Percentiles rank a stretch among this genome's conserved stretches.
Conservation (phyloP, 2,329 filamentous ascomycete genomes). For the Alternaria arbusti region DNA sequence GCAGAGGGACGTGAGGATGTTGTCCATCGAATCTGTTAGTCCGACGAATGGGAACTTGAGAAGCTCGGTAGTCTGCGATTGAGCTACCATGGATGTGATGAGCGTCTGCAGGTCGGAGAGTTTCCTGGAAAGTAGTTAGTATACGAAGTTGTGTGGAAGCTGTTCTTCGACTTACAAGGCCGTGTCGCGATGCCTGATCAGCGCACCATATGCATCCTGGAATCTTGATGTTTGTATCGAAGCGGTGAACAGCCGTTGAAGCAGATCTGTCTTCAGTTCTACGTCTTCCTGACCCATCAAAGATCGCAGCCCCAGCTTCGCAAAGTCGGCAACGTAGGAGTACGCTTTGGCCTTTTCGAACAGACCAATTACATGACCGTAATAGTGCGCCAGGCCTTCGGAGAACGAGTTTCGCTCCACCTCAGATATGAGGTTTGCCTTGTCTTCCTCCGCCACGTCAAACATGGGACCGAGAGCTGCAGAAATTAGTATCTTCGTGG, state of each 20-base stretch:
- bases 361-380: slow-evolving; percentile 81
- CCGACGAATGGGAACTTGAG: slow-evolving; percentile 79
- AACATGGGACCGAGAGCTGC: slow-evolving; percentile 43
- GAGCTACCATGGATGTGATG: slow-evolving; percentile 49
- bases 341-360: slow-evolving; percentile 80
- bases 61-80: slow-evolving; percentile 53
- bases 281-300: slow-evolving; percentile 36
- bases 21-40: slow-evolving; percentile 79
- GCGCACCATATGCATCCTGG: slow-evolving; percentile 79
- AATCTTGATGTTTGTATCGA: slow-evolving; percentile 81
- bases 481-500: slow-evolving; percentile 20
- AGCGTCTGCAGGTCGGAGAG: slow-evolving; percentile 74
- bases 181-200: slow-evolving; percentile 74
- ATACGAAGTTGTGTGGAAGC: background rate
- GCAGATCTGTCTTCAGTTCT: slow-evolving; percentile 59
- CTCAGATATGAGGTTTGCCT: slow-evolving; percentile 69
- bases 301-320: slow-evolving; percentile 67
- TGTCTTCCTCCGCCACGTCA: slow-evolving; percentile 49
- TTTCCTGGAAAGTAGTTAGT: slow-evolving; percentile 54
- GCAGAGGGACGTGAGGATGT: slow-evolving; percentile 75
- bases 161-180: slow-evolving; percentile 58
- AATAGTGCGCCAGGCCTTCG: slow-evolving; percentile 81
- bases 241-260: slow-evolving; percentile 83
- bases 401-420: slow-evolving; percentile 73
- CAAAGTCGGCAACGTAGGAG: slow-evolving; percentile 84